These are phyloP conservation scores for Macrophomina phaseolina DNA, from an alignment of 2,329 filamentous ascomycete species.

Conservation along the genomic window DNA sequence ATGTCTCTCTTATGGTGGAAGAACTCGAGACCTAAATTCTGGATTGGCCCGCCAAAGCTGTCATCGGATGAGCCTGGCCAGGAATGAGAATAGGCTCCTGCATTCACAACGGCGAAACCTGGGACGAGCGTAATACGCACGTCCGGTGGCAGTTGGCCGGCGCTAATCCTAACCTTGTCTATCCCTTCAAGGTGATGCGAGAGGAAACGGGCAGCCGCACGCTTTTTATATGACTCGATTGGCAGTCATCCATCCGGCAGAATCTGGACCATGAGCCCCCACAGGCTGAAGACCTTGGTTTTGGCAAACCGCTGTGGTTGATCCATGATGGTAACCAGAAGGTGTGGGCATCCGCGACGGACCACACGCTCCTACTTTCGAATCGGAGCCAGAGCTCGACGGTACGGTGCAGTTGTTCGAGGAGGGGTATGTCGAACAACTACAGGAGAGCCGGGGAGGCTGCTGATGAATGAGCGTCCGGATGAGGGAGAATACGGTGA, in stretches of 20 bases:
- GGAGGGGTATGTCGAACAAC: background rate
- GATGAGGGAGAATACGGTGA: background rate
- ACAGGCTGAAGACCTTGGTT: background rate
- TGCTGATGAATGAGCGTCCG: background rate
- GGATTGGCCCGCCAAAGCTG: background rate
- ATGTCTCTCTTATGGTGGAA: background rate
- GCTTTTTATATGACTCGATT: background rate
- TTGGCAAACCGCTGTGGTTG: background rate
- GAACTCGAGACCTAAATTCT: background rate
- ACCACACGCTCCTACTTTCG: background rate
- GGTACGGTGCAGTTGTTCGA: background rate
- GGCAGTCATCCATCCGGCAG: background rate
- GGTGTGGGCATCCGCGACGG: background rate
- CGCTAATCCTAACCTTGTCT: background rate
- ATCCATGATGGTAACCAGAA: background rate
- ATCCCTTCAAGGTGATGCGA: background rate
- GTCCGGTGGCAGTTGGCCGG: background rate
- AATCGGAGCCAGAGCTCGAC: background rate
- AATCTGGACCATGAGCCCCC: background rate
- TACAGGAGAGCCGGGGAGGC: background rate
- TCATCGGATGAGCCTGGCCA: background rate
- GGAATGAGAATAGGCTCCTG: background rate
- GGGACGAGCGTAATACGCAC: background rate
- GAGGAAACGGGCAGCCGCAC: background rate
- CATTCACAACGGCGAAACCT: background rate